Evolutionary conservation across 2,329 filamentous ascomycete genomes (phyloP), one percentile per base, ranked within the genome.

Genomic region (Trichophyton simii): DNA sequence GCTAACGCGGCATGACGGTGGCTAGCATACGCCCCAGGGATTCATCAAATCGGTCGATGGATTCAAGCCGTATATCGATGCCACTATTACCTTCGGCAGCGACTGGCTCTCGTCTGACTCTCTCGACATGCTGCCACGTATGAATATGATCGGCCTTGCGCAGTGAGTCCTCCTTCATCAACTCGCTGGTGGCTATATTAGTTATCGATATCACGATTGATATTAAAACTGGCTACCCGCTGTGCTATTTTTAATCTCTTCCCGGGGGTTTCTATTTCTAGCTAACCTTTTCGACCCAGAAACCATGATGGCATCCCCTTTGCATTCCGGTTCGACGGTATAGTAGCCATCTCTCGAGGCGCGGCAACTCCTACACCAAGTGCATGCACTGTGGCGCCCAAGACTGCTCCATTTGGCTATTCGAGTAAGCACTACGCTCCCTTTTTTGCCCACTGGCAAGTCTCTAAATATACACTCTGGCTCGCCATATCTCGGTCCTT

Each of bases 21-120:
- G 11, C 13, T 59, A 59, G 58, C 18, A 46, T 28, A n/a, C 42
- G 9, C 42, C 58, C 9, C 46, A 25, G 20, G 58, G 58, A 48
- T 59, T 46, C 18, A 59, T 59, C 58, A 59, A 15, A 34, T 59
- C 58, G 7, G 42, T 59, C 36, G 58, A 50, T 38, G 58, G 42
- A 38, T 59, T 59, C 42, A 59, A 59, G n/a, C 58, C 42, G n/a
- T 25, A 59, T 36, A 59, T 59, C 28, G n/a, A 59, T 38, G 58
- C 58, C 31, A 38, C 41, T 8, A 50, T 59, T 31, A 59, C 42
- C 18, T 59, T 59, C 36, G 58, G 58, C 20, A 44, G 42, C 15
- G 58, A 59, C 25, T 59, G 58, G 58, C 58, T 59, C 13, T 59
- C 58, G 3, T 31, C 42, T 28, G 15, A 25, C 28, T 28, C 58